Evolutionary conservation across 345 rosid species (phyloP).

Genomic region (Euclidium syriacum): DNA sequence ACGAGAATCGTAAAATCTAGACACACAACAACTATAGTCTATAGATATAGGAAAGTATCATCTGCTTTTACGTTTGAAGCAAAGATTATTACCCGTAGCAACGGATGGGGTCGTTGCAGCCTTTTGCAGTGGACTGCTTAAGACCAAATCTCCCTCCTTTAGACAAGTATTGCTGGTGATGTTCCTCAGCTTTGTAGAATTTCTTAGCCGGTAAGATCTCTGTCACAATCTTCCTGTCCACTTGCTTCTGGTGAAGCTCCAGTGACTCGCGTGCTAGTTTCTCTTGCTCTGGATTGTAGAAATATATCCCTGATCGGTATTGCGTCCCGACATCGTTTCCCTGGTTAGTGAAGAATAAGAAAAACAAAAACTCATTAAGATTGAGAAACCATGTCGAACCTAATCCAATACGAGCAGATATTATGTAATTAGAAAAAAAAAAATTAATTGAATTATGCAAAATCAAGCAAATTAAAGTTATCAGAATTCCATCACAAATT

Average conservation of each 20-base stretch:
- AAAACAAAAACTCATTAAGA: no score
- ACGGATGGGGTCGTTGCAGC: conserved; percentile 86
- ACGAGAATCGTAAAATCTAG: neutral
- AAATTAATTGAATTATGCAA: neutral
- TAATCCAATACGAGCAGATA: neutral
- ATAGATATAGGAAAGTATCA: conserved; percentile 1
- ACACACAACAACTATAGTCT: conserved; percentile 5
- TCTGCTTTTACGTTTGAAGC: neutral
- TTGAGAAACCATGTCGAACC: neutral
- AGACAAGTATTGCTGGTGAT: conserved; percentile 86
- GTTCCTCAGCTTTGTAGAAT: conserved; percentile 86
- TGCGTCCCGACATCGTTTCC: conserved; percentile 91
- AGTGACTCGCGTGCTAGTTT: conserved; percentile 57
- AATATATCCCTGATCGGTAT: conserved; percentile 82
- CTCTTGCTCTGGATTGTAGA: conserved; percentile 77
- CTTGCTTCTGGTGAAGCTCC: conserved; percentile 53
- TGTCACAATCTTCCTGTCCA: conserved; percentile 66
- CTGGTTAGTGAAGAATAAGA: conserved; percentile 30
- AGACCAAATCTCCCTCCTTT: conserved; percentile 90
- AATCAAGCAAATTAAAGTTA: neutral
- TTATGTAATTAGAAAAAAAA: neutral
- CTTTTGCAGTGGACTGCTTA: conserved; percentile 68
- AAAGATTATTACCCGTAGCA: conserved; percentile 64
- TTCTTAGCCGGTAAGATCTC: conserved; percentile 88
- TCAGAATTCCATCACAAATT: neutral